phyloP scores from a whole-genome alignment of 2,329 filamentous ascomycete genomes.

The Basipetospora chlamydospora region DNA sequence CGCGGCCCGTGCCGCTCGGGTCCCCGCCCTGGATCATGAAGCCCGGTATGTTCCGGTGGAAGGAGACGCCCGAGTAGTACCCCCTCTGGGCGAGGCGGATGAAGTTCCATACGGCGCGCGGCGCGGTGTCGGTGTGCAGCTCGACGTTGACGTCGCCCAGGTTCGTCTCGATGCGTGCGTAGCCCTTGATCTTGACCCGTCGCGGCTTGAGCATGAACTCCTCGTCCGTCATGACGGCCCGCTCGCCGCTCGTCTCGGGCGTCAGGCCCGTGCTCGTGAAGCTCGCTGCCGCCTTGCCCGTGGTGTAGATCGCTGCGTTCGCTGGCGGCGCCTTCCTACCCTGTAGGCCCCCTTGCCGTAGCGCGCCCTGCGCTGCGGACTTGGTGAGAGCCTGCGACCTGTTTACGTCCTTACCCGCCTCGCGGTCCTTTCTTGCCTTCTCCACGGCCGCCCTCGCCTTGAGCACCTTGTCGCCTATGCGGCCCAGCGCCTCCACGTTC shows the following conservation, averaged over 20 bases:
- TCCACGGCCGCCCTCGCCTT: conserved; percentile 91
- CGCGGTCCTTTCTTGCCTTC: conserved; percentile 63
- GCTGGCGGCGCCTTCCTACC: conserved; percentile 45
- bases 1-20: conserved; percentile 78
- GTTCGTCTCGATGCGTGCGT: conserved; percentile 78
- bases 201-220: conserved; percentile 92
- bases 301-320: conserved; percentile 84
- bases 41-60: conserved; percentile 86
- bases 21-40: conserved; percentile 99
- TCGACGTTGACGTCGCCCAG: conserved; percentile 77
- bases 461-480: conserved; percentile 65
- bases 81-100: conserved; percentile 74
- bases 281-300: conserved; percentile 77
- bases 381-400: background rate
- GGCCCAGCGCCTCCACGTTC: conserved; percentile 68
- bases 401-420: conserved; percentile 45
- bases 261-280: conserved; percentile 93
- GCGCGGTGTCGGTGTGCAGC: conserved; percentile 78
- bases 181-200: conserved; percentile 79
- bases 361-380: conserved; percentile 23
- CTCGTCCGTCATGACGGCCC: conserved; percentile 79
- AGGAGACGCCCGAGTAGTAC: conserved; percentile 72
- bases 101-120: conserved; percentile 95
- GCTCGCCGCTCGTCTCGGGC: conserved; percentile 75
- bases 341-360: conserved; percentile 18